A percentile compares a stretch with the other conserved stretches of the same genome.
Evolutionary conservation across 495 filamentous ascomycete species (phyloP).

Genomic region (Clavariopsis aquatica): DNA sequence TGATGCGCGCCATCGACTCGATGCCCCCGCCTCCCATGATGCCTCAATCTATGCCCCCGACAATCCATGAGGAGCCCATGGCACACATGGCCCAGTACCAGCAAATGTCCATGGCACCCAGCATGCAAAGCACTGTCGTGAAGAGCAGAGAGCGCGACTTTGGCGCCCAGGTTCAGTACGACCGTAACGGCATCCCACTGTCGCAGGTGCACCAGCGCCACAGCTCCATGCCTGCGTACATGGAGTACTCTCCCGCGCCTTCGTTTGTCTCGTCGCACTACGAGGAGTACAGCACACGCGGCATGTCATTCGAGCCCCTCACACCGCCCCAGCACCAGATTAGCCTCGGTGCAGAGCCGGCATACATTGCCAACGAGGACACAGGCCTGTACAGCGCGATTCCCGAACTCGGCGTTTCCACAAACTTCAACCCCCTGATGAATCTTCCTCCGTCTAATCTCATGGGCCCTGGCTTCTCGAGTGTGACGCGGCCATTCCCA

Average conservation of each 20-base stretch:
- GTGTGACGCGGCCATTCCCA: slow-evolving; percentile 66
- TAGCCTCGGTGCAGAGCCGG: slow-evolving; percentile 77
- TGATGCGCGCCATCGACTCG: slow-evolving; percentile 85
- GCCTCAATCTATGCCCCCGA: slow-evolving; percentile 67
- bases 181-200: slow-evolving; percentile 85
- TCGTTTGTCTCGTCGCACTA: slow-evolving; percentile 96
- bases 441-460: slow-evolving; percentile 87
- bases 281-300: slow-evolving; percentile 95
- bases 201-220: slow-evolving; percentile 82
- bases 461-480: slow-evolving; percentile 70
- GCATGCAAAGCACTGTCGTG: slow-evolving; percentile 63
- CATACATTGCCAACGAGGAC: slow-evolving; percentile 97
- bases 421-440: slow-evolving; percentile 79
- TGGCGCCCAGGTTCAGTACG: slow-evolving; percentile 68
- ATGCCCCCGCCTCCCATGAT: slow-evolving; percentile 80
- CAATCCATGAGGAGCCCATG: slow-evolving; percentile 75
- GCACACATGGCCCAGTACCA: slow-evolving; percentile 63
- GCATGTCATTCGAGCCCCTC: slow-evolving; percentile 92
- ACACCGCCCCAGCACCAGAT: slow-evolving; percentile 90
- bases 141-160: slow-evolving; percentile 75
- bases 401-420: slow-evolving; percentile 65
- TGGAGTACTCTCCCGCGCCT: slow-evolving; percentile 96
- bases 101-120: slow-evolving; percentile 46
- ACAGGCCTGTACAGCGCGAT: slow-evolving; percentile 93
- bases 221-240: slow-evolving; percentile 93